Base-by-base conservation (phyloP, 2,329 filamentous ascomycete species). In the Pseudonectria buxi region DNA sequence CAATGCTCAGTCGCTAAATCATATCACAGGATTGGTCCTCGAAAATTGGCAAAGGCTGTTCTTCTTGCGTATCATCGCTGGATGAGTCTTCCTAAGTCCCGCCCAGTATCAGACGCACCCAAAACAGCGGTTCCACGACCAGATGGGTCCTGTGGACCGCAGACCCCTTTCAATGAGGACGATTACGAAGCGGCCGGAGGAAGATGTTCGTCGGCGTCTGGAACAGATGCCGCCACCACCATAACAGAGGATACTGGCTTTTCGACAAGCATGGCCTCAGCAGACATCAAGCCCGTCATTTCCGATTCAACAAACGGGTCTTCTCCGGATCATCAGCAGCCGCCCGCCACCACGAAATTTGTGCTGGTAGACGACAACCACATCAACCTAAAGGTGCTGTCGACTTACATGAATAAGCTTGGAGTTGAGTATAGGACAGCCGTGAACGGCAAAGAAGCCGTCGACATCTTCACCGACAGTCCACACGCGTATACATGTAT, bases 351-450 rank as follows among this genome's bases (percentile, higher is more conserved):
- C 30, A 0, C 33, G 10, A 35, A 45, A 9, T 54, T 63, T 6
- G 49, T 68, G 1, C 51, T 67, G 0, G 64, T 67, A 0, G 63
- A 67, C 15, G 64, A 67, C 35, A 67, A 67, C 33, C 40, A 45
- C 3, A 64, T 67, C 38, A 67, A 67, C 28, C 37, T 64, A 1
- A 55, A 57, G 34, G 53, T 62, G 2, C 37, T 64, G 6, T 49
- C 50, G 1, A 47, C 56, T 0, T 62, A 59, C 13, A 56, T 64
- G 50, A 55, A 50, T 28, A 64, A 61, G 31, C 50, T 63, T 1
- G 53, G 53, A 0, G 45, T 46, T 1, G 37, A 44, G 0, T 58
- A 55, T 16, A 46, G 52, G 7, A 58, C 51, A 1, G 61, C 59
- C 1, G 49, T 36, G 4, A 56, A 65, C 30, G 62, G 62, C 1